Evolutionary conservation across 2,329 filamentous ascomycete genomes (phyloP).

Genomic region (Microcyclospora pomicola): DNA sequence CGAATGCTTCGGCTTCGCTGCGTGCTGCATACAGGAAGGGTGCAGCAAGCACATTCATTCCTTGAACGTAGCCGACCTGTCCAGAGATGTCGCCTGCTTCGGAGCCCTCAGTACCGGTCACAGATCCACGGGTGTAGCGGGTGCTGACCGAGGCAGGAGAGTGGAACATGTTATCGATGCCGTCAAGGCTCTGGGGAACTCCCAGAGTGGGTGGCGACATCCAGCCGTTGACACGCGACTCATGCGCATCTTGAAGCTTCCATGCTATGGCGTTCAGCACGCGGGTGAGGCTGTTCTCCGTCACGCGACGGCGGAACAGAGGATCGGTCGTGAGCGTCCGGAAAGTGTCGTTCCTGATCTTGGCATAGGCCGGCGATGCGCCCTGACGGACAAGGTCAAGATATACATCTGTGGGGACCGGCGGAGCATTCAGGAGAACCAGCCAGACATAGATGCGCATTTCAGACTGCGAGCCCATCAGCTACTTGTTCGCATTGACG

Average conservation of each 20-base stretch:
- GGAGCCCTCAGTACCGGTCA: constrained; percentile 49
- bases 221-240: constrained; percentile 42
- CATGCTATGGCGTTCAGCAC: constrained; percentile 91
- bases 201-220: constrained; percentile 34
- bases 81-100: constrained; percentile 38
- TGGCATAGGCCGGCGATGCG: constrained; percentile 85
- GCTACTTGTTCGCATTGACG: no score
- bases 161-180: constrained; percentile 31
- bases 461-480: constrained; percentile 51
- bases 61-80: constrained; percentile 89
- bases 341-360: constrained; percentile 97
- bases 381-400: constrained; percentile 83
- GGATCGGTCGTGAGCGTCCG: constrained; percentile 91
- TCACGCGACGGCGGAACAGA: constrained; percentile 89
- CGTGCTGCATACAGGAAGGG: constrained; percentile 90
- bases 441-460: constrained; percentile 94
- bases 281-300: constrained; percentile 86
- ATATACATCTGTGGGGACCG: constrained; percentile 76
- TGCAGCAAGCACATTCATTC: constrained; percentile 95
- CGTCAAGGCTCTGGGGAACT: constrained; percentile 36
- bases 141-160: constrained; percentile 21
- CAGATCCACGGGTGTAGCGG: constrained; percentile 22
- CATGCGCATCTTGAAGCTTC: constrained; percentile 70
- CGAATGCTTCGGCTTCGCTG: constrained; percentile 89
- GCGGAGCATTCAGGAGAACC: constrained; percentile 74